A percentile compares a stretch with the other conserved stretches of the same genome.
These are phyloP conservation scores for Gossypium longicalyx DNA, from an alignment of 345 rosid genomes.

Conservation along the genomic window DNA sequence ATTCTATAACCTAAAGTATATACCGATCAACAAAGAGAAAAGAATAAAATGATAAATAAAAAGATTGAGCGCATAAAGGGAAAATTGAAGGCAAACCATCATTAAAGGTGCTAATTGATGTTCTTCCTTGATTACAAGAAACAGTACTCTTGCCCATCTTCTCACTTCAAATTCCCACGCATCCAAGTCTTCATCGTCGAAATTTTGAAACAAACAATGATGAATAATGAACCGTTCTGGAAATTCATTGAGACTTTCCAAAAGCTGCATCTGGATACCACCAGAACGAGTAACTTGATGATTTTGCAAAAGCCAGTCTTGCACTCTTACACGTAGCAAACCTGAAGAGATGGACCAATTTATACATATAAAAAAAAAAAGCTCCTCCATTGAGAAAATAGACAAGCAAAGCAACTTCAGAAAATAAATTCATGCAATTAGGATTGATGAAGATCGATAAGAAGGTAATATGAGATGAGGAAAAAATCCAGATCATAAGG, in stretches of 20 bases:
- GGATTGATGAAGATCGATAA: not conserved
- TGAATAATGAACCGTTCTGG: constrained; percentile 43
- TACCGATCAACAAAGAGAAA: not conserved
- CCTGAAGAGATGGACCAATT: constrained; percentile 3
- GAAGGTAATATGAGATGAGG: not conserved
- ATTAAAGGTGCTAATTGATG: constrained; percentile 42
- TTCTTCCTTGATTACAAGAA: constrained; percentile 50
- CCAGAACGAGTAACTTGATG: constrained; percentile 20
- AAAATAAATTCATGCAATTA: constrained; percentile 2
- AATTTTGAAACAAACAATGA: constrained; percentile 32
- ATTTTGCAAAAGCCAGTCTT: constrained; percentile 63
- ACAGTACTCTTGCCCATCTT: constrained; percentile 76
- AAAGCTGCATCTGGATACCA: constrained; percentile 32
- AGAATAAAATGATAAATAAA: not conserved
- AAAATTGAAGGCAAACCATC: constrained; percentile 44
- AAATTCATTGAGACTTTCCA: constrained; percentile 54
- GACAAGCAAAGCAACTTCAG: not conserved
- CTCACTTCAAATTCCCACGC: constrained; percentile 81
- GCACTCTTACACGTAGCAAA: constrained; percentile 37
- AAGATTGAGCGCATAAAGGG: constrained; percentile 2
- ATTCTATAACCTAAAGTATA: constrained; percentile 6
- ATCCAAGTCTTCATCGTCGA: constrained; percentile 81
- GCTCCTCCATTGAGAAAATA: not conserved
- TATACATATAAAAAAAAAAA: not conserved
- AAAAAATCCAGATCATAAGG: not conserved